Base-by-base conservation (phyloP, 306 rosid genomes). In the Dalbergia oliveri region DNA sequence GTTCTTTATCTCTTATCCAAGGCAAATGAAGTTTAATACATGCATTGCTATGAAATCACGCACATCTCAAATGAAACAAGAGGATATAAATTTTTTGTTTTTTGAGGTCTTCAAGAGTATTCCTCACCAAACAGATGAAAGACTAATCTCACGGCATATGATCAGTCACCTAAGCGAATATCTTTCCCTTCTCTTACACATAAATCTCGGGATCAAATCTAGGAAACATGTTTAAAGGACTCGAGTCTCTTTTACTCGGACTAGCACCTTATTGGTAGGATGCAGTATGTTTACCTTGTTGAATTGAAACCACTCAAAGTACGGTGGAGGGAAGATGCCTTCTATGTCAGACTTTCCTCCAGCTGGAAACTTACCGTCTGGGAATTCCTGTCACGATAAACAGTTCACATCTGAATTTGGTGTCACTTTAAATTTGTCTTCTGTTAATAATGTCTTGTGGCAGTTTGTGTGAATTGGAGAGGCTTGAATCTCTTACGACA, bases 341-440 rank as follows among this genome's bases (percentile, higher is more conserved):
- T 94, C 97, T 8, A 92, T 91, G 50, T 94, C 97, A 58, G 97
- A 94, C 69, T 94, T 94, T 68, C 98, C 98, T 83, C 89, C 89
- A 0, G 98, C 97, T 0, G 97, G 93, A 82, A 79, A 94, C 65
- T 82, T 80, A 2, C 97, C 98, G 44, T 94, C 83, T 41, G 86
- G 97, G 71, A 92, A 94, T 13, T 75, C 97, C 98, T 94, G 76
- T 75, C 53, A 21, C 37, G 0, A 39, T 23, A 14, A 49, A 69
- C 18, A 60, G 21, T 53, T 23, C 44, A 43, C 43, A 73, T 8
- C 35, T 71, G 16, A 47, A 47, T 47, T 43, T 43, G 47, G 2
- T 43, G 9, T 43, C 47, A 43, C 53, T 47, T 47, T 6, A 43
- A 43, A 43, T 6, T 0, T 37, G 41, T 37, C 7, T 4, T 37